Evolutionary conservation across 441 rosid species (phyloP), one percentile per base, ranked within the genome.

Genomic region (Flueggea neowawraea): DNA sequence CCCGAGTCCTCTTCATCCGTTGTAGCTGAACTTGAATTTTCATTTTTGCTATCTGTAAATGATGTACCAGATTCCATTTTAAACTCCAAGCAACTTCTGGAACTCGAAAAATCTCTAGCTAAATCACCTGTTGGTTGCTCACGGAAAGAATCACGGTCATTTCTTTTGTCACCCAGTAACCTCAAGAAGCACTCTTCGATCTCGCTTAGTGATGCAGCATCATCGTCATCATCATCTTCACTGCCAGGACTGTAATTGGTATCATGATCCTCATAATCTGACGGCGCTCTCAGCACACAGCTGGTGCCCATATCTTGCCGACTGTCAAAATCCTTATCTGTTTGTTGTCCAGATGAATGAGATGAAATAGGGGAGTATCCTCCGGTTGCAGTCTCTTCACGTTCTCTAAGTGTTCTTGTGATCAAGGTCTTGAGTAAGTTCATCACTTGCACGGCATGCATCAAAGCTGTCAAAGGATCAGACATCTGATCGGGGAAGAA

Each of bases 381-480:
- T 66, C 84, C 95, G 0, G 76, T 71, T 15, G 80, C 76, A 36
- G 75, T 59, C 66, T 85, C 95, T 72, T 84, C 82, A 60, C 94
- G 79, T 39, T 82, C 87, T 64, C 82, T 75, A 45, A 83, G 64
- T 62, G 78, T 80, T 71, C 78, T 83, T 36, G 80, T 69, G 17
- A 81, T 80, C 11, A 89, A 87, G 52, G 74, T 80, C 78, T 78
- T 87, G 53, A 91, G 89, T 58, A 91, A 85, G 76, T 87, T 84
- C 92, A 89, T 91, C 65, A 91, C 95, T 78, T 89, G 95, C 57
- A 92, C 96, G 2, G 91, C 91, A 47, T 87, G 88, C 96, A 89
- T 84, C 66, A 92, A 70, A 45, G 95, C 93, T 49, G 84, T 85
- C 67, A 91, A 82, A 39, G 93, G 96, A 74, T 89, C 98, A 39